Evolutionary conservation across 106 monocot genomes (phyloP).

Genomic region (Hemerocallis citrina): DNA sequence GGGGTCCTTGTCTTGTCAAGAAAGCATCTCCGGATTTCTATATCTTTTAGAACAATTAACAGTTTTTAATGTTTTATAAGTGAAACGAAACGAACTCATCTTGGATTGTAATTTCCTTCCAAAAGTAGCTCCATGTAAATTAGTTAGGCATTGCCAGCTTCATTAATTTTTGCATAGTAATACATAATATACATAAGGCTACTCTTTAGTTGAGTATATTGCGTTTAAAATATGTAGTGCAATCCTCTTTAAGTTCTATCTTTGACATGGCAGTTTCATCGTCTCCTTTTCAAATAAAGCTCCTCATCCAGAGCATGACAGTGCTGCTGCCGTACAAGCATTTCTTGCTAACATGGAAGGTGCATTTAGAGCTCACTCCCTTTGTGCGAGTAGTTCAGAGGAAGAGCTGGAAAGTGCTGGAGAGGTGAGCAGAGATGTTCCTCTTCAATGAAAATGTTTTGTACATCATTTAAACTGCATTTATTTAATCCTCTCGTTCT

Average conservation of each 20-base stretch:
- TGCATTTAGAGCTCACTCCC: slow-evolving; percentile 62
- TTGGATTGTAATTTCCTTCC: too few relatives aligned
- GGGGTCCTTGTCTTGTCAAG: too few relatives aligned
- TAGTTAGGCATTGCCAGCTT: not conserved
- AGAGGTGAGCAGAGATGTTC: slow-evolving; percentile 40
- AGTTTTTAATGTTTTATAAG: too few relatives aligned
- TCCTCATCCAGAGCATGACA: slow-evolving; percentile 78
- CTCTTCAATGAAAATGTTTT: not conserved
- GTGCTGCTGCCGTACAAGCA: slow-evolving; percentile 69
- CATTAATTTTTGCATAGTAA: not conserved
- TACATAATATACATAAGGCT: not conserved
- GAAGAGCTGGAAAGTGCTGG: slow-evolving; percentile 90
- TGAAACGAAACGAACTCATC: too few relatives aligned
- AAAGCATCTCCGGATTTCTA: too few relatives aligned
- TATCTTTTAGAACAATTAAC: too few relatives aligned
- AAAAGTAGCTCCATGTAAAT: not conserved
- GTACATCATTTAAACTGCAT: not conserved
- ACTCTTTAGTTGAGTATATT: not conserved
- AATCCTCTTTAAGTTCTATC: not conserved
- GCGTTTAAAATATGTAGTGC: not conserved
- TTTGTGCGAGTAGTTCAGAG: slow-evolving; percentile 80
- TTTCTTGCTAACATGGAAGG: slow-evolving; percentile 82
- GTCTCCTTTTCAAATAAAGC: slow-evolving; percentile 76
- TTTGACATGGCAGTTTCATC: slow-evolving; percentile 60
- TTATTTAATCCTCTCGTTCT: not conserved